Conservation (phyloP, 1,284 basidiomycete genomes). For the Chalciporus piperatoides region DNA sequence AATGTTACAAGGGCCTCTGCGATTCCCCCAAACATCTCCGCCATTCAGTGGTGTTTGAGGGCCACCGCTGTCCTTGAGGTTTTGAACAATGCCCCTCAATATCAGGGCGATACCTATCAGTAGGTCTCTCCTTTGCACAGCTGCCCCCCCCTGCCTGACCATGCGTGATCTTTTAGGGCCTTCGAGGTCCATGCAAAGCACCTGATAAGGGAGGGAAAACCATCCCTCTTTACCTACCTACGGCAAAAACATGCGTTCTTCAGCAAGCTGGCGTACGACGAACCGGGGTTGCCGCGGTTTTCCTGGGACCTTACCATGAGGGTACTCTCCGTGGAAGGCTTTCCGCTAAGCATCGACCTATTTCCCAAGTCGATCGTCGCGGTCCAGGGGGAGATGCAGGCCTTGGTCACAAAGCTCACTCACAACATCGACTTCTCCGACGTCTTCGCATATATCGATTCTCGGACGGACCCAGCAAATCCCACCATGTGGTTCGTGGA, state of each 20-base stretch:
- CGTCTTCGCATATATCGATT: not conserved
- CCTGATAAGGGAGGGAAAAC: not conserved
- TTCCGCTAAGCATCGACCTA: not conserved
- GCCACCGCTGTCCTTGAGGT: not conserved
- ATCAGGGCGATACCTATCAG: not conserved
- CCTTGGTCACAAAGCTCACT: not conserved
- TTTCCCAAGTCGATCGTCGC: not conserved
- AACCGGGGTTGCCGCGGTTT: slow-evolving; percentile 9
- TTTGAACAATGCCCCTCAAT: not conserved
- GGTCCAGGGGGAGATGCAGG: not conserved
- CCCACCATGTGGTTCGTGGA: slow-evolving; percentile 3
- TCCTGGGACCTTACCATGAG: not conserved
- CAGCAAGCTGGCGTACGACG: not conserved
- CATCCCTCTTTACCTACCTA: slow-evolving; percentile 1
- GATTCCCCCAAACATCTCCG: not conserved
- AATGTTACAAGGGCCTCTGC: not conserved
- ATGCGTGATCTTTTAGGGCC: not conserved
- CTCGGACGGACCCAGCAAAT: not conserved
- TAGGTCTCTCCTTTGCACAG: not conserved
- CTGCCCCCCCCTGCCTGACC: no score
- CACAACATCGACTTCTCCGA: not conserved
- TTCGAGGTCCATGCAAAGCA: not conserved
- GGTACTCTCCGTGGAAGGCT: not conserved
- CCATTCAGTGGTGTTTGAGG: slow-evolving; percentile 4
- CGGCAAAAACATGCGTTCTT: slow-evolving; percentile 2